A percentile compares a stretch with the other conserved stretches of the same genome.
phyloP scores from a whole-genome alignment of 495 filamentous ascomycete genomes.

The Penicillium turbatum region DNA sequence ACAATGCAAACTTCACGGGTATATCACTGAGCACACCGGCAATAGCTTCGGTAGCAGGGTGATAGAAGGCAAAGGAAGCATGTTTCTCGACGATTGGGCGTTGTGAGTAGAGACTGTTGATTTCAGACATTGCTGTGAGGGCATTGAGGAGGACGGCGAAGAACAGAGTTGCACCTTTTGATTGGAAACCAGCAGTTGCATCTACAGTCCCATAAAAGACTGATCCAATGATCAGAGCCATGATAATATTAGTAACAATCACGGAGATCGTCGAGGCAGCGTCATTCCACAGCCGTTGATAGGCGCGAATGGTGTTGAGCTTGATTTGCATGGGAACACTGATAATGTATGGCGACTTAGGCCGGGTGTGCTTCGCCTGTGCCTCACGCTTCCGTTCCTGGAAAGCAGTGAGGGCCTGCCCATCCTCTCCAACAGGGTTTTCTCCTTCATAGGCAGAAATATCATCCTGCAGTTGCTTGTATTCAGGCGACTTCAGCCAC shows the following conservation, averaged over 20 bases:
- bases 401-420: slow-evolving; percentile 14
- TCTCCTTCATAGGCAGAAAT: slow-evolving; percentile 43
- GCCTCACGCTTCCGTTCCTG: slow-evolving; percentile 24
- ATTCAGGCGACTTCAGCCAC: slow-evolving; percentile 49
- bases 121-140: slow-evolving; percentile 49
- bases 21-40: slow-evolving; percentile 53
- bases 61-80: slow-evolving; percentile 54
- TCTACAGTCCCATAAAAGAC: slow-evolving; percentile 72
- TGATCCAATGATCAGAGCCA: slow-evolving; percentile 75
- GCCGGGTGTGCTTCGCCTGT: slow-evolving; percentile 33
- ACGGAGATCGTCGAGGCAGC: slow-evolving; percentile 63
- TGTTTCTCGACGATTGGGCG: slow-evolving; percentile 61
- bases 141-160: slow-evolving; percentile 70
- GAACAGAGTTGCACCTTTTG: slow-evolving; percentile 74
- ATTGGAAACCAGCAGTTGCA: slow-evolving; percentile 61
- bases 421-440: slow-evolving; percentile 16
- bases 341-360: slow-evolving; percentile 36
- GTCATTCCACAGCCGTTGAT: slow-evolving; percentile 60
- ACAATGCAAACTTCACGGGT: slow-evolving; percentile 43
- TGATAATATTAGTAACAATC: slow-evolving; percentile 64
- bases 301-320: slow-evolving; percentile 43
- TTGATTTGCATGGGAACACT: slow-evolving; percentile 40
- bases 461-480: slow-evolving; percentile 43
- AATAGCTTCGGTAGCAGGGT: slow-evolving; percentile 52
- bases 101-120: slow-evolving; percentile 51